phyloP scores from a whole-genome alignment of 139 green algal species.

The Chlorella sp. region DNA sequence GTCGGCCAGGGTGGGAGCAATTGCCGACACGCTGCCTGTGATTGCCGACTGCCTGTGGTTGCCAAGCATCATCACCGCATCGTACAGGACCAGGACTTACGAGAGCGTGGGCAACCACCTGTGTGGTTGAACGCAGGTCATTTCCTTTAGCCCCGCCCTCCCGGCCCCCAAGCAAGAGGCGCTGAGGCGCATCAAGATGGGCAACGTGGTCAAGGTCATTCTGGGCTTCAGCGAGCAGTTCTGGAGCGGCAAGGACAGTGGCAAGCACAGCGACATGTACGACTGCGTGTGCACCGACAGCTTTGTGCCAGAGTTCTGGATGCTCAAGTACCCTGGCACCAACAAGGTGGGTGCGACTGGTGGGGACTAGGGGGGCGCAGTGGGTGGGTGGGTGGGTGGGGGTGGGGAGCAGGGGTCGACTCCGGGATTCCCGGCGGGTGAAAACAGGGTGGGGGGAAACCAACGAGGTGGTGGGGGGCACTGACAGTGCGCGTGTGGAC shows the following conservation, averaged over 20 bases:
- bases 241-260: constrained; percentile 63
- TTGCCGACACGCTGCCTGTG: no score
- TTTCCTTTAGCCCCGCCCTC: constrained; percentile 64
- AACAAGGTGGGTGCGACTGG: neutral
- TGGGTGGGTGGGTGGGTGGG: no score
- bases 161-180: constrained; percentile 48
- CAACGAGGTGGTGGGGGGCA: no score
- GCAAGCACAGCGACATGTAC: no score
- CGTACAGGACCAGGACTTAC: no score
- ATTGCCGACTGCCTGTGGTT: no score
- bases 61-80: no score
- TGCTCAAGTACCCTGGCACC: constrained; percentile 37
- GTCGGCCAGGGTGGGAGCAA: no score
- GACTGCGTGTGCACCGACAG: constrained; percentile 68
- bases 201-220: constrained; percentile 55
- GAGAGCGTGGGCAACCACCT: no score
- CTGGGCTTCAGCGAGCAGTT: constrained; percentile 43
- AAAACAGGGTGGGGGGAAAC: neutral
- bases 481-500: no score
- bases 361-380: neutral
- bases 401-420: neutral
- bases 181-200: constrained; percentile 44
- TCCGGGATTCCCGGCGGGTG: neutral
- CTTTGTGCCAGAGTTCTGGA: constrained; percentile 83
- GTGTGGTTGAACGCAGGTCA: no score